Evolutionary conservation across 108 stramenopile species (phyloP).

Genomic region (Fragilariopsis cylindrus): DNA sequence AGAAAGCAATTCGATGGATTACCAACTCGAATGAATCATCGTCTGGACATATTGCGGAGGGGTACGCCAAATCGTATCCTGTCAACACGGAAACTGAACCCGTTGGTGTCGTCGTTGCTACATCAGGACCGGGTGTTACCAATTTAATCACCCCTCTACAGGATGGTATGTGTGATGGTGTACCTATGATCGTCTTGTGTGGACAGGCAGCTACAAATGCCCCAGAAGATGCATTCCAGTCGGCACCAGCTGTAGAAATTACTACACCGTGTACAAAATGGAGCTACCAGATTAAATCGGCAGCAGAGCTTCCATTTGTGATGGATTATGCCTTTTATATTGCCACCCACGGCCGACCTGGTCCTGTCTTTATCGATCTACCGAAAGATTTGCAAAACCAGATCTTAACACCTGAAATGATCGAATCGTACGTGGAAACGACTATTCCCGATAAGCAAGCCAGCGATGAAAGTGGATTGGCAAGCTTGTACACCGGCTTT

Average conservation of each 20-base stretch:
- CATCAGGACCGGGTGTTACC: constrained; percentile 92
- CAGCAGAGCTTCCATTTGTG: constrained; percentile 85
- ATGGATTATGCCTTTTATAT: constrained; percentile 92
- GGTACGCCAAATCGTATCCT: constrained; percentile 82
- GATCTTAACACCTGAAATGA: constrained; percentile 63
- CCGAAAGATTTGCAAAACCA: constrained; percentile 94
- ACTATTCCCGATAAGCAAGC: constrained; percentile 27
- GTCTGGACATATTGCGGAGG: constrained; percentile 89
- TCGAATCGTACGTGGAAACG: constrained; percentile 60
- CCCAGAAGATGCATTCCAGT: constrained; percentile 85
- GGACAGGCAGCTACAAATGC: constrained; percentile 90
- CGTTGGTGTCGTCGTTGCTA: constrained; percentile 88
- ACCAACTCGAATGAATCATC: constrained; percentile 87
- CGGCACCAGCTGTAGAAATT: constrained; percentile 80
- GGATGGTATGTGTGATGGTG: constrained; percentile 90
- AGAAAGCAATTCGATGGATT: constrained; percentile 80
- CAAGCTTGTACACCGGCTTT: constrained; percentile 44
- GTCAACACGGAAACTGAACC: constrained; percentile 57
- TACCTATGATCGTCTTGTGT: constrained; percentile 86
- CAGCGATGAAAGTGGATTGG: constrained; percentile 57
- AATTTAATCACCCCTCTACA: constrained; percentile 89
- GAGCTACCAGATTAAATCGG: constrained; percentile 88
- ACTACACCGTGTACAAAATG: constrained; percentile 88
- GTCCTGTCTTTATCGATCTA: constrained; percentile 90
- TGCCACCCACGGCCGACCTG: constrained; percentile 88